Conservation (phyloP, 2,329 filamentous ascomycete genomes). For the Aspergillus niger region DNA sequence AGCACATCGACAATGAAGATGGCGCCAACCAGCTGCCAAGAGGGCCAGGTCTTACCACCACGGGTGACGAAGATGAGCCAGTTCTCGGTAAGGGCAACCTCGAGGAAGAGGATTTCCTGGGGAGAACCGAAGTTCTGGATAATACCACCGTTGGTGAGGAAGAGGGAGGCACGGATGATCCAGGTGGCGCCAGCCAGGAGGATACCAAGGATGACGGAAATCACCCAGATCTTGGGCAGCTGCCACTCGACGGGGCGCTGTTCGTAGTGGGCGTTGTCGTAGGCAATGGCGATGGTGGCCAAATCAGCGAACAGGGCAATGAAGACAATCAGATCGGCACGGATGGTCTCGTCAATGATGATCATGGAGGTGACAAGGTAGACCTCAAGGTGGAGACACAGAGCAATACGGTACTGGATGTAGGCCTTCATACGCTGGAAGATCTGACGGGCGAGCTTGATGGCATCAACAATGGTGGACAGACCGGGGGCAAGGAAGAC, state of each 20-base stretch:
- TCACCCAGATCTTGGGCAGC: constrained; percentile 78
- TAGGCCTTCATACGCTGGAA: constrained; percentile 80
- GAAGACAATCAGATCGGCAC: constrained; percentile 74
- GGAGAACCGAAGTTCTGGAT: constrained; percentile 74
- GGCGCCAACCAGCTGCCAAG: constrained; percentile 71
- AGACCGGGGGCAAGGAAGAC: constrained; percentile 74
- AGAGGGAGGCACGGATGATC: constrained; percentile 71
- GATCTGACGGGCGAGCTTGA: constrained; percentile 73
- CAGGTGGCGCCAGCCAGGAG: constrained; percentile 71
- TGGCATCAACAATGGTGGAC: constrained; percentile 69
- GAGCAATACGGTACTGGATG: constrained; percentile 74
- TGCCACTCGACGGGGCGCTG: constrained; percentile 77
- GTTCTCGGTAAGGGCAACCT: constrained; percentile 91
- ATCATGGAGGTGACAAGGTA: constrained; percentile 78
- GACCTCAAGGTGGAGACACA: constrained; percentile 73
- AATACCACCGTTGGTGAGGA: constrained; percentile 69
- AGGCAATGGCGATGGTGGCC: constrained; percentile 75
- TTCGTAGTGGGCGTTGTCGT: constrained; percentile 78
- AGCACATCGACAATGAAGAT: constrained; percentile 72
- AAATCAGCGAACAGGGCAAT: constrained; percentile 77
- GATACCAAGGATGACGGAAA: constrained; percentile 60
- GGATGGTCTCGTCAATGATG: constrained; percentile 76
- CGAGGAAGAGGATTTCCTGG: constrained; percentile 81
- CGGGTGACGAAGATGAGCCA: constrained; percentile 97
- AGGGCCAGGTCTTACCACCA: constrained; percentile 73